phyloP scores from a whole-genome alignment of 139 green algal species.

The Chlorella sp. region DNA sequence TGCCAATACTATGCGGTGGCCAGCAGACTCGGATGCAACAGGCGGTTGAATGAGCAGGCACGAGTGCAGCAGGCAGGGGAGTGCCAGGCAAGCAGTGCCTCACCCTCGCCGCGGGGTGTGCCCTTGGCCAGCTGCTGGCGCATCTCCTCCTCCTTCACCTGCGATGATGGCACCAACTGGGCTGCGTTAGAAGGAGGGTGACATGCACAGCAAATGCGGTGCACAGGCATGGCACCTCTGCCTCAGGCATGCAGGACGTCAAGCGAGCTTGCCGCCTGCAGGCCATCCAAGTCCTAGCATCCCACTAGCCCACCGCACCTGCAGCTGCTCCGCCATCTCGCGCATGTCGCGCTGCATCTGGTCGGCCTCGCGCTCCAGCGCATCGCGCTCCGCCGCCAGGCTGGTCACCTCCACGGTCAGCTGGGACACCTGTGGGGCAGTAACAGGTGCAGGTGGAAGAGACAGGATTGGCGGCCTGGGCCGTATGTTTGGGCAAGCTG shows the following conservation, averaged over 20 bases:
- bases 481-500: background rate
- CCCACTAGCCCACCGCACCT: background rate
- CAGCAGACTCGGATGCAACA: no score
- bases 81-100: background rate
- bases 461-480: background rate
- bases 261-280: background rate
- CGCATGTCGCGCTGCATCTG: slow-evolving; percentile 24
- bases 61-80: no score
- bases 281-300: background rate
- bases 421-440: slow-evolving; percentile 4
- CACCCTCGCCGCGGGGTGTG: slow-evolving; percentile 23
- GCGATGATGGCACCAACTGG: background rate
- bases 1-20: no score
- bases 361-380: slow-evolving; percentile 29
- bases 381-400: slow-evolving; percentile 23
- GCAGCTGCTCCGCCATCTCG: slow-evolving; percentile 21
- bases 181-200: background rate
- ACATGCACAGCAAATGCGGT: no score
- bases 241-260: background rate
- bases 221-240: no score
- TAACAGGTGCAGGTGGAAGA: background rate
- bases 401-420: background rate
- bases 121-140: background rate
- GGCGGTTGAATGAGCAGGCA: no score
- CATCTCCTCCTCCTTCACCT: slow-evolving; percentile 23